Base-by-base conservation (phyloP, 2,329 filamentous ascomycete genomes). In the Pestalotiopsis fici region DNA sequence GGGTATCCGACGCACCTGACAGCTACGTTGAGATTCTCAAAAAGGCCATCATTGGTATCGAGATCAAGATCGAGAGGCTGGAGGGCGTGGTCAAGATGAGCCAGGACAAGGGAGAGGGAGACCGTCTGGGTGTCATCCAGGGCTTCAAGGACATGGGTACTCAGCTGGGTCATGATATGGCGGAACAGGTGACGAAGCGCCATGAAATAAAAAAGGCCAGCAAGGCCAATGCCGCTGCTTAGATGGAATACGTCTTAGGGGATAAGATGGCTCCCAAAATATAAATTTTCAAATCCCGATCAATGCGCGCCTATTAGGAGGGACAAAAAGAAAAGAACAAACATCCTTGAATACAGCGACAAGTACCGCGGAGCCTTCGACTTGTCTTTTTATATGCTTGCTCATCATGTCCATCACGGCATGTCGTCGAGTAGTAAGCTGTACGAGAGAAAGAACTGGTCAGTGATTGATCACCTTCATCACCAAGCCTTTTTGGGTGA, bases 81-180 rank as follows among this genome's bases (percentile, higher is more conserved):
- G 84, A 86, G 61, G 88, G 89, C 13, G 90, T 90, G 78, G 89
- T 86, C 70, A 91, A 91, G 80, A 90, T 90, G 89, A 90, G 86
- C 70, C 89, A 91, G 77, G 88, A 91, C 72, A 81, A 84, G 81
- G 66, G 74, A 0, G 72, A 75, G 2, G 87, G 82, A 0, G 89
- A 91, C 72, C 75, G 83, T 0, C 77, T 85, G 25, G 89, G 90
- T 1, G 85, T 91, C 0, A 78, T 89, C 7, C 73, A 84, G 3
- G 89, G 90, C 0, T 90, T 92, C 69, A 77, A 57, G 25, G 56
- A 27, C 0, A 39, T 87, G 66, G 79, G 76, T 0, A 79, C 79
- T 2, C 82, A 83, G 23, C 37, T 65, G 18, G 63, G 63, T 27
- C n/a, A 31, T 4, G 54, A 37, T 27, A 65, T 65, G 63, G 63